These are phyloP conservation scores for Jamesozyma jinghongensis DNA, from an alignment of 805 yeast species.

Conservation along the genomic window DNA sequence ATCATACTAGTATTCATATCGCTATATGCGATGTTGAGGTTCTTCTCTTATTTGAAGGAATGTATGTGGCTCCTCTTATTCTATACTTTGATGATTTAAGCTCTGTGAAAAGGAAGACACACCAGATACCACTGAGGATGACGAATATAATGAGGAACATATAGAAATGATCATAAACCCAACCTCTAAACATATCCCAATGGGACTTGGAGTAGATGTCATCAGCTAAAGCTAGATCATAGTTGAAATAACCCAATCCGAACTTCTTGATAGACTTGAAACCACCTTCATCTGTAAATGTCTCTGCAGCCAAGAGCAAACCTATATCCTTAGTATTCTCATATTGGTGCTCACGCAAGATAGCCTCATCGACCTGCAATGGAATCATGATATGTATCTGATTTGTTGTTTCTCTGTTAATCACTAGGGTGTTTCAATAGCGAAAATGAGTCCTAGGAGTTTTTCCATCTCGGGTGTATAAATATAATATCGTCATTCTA, in stretches of 20 bases:
- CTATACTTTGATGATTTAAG: neutral
- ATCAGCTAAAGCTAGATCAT: slow-evolving; percentile 16
- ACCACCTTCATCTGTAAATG: slow-evolving; percentile 26
- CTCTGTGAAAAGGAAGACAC: neutral
- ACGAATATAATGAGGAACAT: slow-evolving; percentile 15
- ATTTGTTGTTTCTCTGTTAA: too few relatives aligned
- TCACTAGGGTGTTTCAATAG: too few relatives aligned
- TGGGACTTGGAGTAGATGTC: slow-evolving; percentile 19
- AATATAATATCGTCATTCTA: too few relatives aligned
- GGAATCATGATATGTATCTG: slow-evolving; percentile 25
- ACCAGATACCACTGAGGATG: slow-evolving; percentile 11
- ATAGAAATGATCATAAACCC: slow-evolving; percentile 19
- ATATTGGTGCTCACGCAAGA: slow-evolving; percentile 32
- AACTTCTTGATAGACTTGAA: slow-evolving; percentile 21
- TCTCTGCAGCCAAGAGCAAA: slow-evolving; percentile 21
- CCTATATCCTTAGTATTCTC: slow-evolving; percentile 27
- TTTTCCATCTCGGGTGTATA: too few relatives aligned
- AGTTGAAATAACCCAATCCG: slow-evolving; percentile 31
- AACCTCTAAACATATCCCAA: slow-evolving; percentile 14
- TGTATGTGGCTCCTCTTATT: too few relatives aligned
- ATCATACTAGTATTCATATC: too few relatives aligned
- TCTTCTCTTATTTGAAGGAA: too few relatives aligned
- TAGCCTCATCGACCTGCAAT: slow-evolving; percentile 29
- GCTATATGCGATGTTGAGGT: too few relatives aligned
- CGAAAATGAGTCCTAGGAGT: too few relatives aligned